A percentile compares a stretch with the other conserved stretches of the same genome.
Evolutionary conservation across 2,329 filamentous ascomycete genomes (phyloP).

Genomic region (Talaromyces rugulosus): DNA sequence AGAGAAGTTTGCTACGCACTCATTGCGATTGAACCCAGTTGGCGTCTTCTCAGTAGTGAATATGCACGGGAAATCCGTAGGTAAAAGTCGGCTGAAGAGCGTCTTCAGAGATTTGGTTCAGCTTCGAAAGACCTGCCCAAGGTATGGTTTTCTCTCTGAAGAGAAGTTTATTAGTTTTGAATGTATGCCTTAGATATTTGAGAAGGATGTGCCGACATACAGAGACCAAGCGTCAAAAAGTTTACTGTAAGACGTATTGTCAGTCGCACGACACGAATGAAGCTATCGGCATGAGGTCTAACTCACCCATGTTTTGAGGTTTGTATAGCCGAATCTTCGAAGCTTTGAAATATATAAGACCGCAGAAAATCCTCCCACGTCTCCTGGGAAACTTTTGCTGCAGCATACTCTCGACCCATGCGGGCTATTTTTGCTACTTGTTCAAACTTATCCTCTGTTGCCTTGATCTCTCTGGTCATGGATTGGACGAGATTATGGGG

Average conservation of each 20-base stretch:
- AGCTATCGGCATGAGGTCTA: not conserved
- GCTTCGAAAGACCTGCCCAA: not conserved
- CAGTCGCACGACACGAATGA: not conserved
- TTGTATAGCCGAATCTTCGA: not conserved
- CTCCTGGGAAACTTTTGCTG: not conserved
- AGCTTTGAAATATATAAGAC: constrained; percentile 1
- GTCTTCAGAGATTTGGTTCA: not conserved
- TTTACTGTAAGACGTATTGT: not conserved
- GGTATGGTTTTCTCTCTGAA: not conserved
- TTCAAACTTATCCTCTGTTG: not conserved
- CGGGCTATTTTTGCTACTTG: not conserved
- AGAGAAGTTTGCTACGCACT: not conserved
- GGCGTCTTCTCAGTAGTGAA: not conserved
- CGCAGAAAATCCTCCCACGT: not conserved
- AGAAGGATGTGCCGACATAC: not conserved
- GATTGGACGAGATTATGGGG: not conserved
- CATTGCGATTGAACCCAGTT: not conserved
- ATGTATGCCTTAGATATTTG: not conserved
- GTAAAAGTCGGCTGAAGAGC: not conserved
- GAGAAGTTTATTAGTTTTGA: not conserved
- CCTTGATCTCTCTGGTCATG: not conserved
- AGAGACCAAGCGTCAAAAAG: constrained; percentile 4
- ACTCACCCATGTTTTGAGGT: not conserved
- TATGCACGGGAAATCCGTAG: constrained; percentile 4
- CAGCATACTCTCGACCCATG: not conserved